A percentile compares a stretch with the other conserved stretches of the same genome.
Conservation (phyloP, 345 rosid genomes). For the Citrus unshiu region DNA sequence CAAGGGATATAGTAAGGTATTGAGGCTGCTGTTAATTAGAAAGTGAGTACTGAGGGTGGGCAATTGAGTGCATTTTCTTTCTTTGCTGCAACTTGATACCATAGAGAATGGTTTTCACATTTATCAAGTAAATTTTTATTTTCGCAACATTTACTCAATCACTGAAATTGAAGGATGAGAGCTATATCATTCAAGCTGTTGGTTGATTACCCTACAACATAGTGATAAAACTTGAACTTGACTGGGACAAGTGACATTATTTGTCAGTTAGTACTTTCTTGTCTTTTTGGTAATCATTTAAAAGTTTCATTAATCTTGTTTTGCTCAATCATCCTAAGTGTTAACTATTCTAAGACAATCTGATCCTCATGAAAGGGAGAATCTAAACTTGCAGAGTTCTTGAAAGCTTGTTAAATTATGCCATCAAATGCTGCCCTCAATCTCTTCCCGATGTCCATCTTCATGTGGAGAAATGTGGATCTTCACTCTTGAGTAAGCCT, state of each 20-base stretch:
- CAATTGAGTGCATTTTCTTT: background rate
- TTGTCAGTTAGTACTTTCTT: background rate
- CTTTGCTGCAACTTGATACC: background rate
- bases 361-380: slow-evolving; percentile 20
- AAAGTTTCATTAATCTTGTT: background rate
- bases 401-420: slow-evolving; percentile 67
- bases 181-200: background rate
- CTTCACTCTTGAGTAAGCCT: slow-evolving; percentile 28
- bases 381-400: slow-evolving; percentile 50
- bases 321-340: background rate
- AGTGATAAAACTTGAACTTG: background rate
- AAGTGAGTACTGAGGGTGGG: background rate
- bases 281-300: background rate
- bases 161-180: background rate
- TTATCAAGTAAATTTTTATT: background rate
- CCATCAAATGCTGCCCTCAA: slow-evolving; percentile 44
- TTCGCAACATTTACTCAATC: too few relatives aligned
- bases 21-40: background rate
- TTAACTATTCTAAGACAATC: background rate
- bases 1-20: background rate
- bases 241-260: background rate
- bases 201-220: background rate
- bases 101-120: background rate
- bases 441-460: slow-evolving; percentile 65
- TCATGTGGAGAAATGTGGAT: slow-evolving; percentile 42